Conservation (phyloP, 306 rosid genomes). For the Biancaea sappan region DNA sequence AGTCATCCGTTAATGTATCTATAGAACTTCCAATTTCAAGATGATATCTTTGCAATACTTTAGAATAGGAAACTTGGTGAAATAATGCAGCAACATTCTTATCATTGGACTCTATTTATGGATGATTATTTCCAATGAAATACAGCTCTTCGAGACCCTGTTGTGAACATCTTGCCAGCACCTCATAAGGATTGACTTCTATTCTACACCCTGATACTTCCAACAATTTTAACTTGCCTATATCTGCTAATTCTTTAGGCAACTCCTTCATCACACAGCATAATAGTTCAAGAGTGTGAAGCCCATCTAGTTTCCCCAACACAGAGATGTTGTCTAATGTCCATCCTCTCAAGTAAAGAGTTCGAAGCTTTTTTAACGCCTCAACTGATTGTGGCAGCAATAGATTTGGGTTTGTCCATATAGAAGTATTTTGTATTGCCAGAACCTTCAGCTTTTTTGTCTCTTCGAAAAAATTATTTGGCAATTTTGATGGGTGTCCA, state of each 20-base stretch:
- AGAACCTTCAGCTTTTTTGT: background rate
- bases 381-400: background rate
- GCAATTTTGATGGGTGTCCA: background rate
- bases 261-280: background rate
- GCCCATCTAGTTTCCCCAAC: background rate
- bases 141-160: constrained; percentile 9
- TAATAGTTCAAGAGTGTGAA: background rate
- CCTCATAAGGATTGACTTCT: background rate
- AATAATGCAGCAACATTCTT: background rate
- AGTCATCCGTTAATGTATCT: background rate
- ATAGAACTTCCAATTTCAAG: background rate
- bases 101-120: background rate
- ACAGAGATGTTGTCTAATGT: background rate
- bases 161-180: background rate
- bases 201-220: background rate
- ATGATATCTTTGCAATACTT: background rate
- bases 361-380: background rate
- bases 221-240: background rate
- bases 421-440: background rate
- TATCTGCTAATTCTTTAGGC: background rate
- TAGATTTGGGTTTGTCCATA: background rate
- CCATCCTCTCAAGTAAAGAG: background rate
- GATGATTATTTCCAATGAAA: background rate
- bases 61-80: background rate
- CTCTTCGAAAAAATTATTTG: background rate